These are phyloP conservation scores for Eucalyptus regnans DNA, from an alignment of 345 rosid genomes.

Conservation along the genomic window DNA sequence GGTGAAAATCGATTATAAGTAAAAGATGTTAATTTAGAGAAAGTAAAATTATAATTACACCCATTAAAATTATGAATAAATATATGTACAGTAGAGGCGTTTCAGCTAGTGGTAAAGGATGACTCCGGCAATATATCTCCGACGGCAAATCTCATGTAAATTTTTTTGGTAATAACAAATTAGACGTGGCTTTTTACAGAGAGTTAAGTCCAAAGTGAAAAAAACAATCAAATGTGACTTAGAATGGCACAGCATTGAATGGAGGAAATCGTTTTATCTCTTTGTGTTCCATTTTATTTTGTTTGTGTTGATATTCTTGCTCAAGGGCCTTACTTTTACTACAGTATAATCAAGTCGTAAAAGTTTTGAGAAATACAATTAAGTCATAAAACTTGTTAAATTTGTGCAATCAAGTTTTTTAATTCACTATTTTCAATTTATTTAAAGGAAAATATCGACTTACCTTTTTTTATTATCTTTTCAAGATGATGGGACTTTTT, in stretches of 20 bases:
- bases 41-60: background rate
- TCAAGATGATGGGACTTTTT: background rate
- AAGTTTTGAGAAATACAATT: rapidly evolving
- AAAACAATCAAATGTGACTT: too few species aligned
- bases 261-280: too few species aligned
- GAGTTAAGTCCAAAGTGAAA: too few species aligned
- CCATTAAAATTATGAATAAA: background rate
- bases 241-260: rapidly evolving
- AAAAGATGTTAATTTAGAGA: background rate
- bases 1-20: background rate
- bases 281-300: too few species aligned
- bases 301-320: too few species aligned
- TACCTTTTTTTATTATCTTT: background rate
- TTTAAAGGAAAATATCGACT: background rate
- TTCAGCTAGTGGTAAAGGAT: background rate
- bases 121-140: background rate
- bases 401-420: rapidly evolving
- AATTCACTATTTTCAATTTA: rapidly evolving
- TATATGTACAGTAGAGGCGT: rapidly evolving
- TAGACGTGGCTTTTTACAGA: too few species aligned
- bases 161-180: background rate
- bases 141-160: background rate
- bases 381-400: background rate
- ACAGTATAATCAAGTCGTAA: rapidly evolving
- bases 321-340: background rate